These are phyloP conservation scores for Suillus luteus DNA, from an alignment of 768 basidiomycete genomes.

Conservation along the genomic window DNA sequence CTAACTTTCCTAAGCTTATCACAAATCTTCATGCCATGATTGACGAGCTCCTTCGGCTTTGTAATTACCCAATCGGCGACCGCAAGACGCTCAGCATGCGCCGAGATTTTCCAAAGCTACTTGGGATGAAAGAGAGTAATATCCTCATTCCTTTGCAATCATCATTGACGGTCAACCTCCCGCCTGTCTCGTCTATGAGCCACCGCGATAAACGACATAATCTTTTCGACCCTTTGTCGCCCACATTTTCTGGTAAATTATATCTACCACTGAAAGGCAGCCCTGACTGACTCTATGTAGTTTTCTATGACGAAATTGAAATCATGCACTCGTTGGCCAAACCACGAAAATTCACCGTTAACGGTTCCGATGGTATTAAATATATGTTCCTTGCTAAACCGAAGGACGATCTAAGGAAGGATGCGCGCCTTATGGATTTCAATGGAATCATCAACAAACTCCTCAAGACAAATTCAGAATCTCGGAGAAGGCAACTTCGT, in stretches of 20 bases:
- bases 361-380: constrained; percentile 75
- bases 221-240: constrained; percentile 78
- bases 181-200: constrained; percentile 57
- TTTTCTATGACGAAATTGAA: constrained; percentile 79
- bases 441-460: constrained; percentile 97
- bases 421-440: constrained; percentile 97
- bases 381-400: constrained; percentile 97
- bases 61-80: constrained; percentile 52
- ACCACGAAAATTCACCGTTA: constrained; percentile 87
- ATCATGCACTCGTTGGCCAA: constrained; percentile 91
- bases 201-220: constrained; percentile 50
- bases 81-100: constrained; percentile 42
- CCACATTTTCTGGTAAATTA: constrained; percentile 73
- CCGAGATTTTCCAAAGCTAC: constrained; percentile 56
- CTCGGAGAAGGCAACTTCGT: constrained; percentile 89
- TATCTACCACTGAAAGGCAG: background rate
- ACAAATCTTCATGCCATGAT: constrained; percentile 61
- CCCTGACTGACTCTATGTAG: constrained; percentile 39
- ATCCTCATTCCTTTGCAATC: constrained; percentile 93
- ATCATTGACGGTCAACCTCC: constrained; percentile 87
- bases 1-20: constrained; percentile 52
- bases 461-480: constrained; percentile 91
- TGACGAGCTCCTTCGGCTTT: constrained; percentile 66
- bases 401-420: constrained; percentile 96
- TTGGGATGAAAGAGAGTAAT: constrained; percentile 55